A percentile compares a stretch with the other conserved stretches of the same genome.
Evolutionary conservation across 805 yeast genomes (phyloP).

Genomic region (Kazachstania bromeliacearum): DNA sequence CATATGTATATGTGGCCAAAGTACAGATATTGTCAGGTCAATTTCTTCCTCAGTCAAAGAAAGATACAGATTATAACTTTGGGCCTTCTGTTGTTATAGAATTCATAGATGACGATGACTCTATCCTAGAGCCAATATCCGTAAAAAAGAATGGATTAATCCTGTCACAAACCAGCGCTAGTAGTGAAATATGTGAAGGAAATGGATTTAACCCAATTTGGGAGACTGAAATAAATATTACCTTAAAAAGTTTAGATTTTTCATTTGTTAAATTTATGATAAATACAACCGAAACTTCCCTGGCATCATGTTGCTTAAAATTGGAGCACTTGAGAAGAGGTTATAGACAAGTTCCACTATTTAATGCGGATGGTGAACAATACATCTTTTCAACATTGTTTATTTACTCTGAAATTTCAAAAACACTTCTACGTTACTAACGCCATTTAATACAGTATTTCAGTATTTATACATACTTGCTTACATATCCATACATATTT

Average conservation of each 20-base stretch:
- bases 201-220: slow-evolving; percentile 88
- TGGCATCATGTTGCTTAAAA: slow-evolving; percentile 56
- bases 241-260: slow-evolving; percentile 32
- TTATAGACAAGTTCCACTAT: slow-evolving; percentile 70
- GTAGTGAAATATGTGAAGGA: slow-evolving; percentile 34
- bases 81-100: slow-evolving; percentile 22
- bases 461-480: too few species aligned
- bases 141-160: slow-evolving; percentile 15
- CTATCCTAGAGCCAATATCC: slow-evolving; percentile 12
- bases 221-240: slow-evolving; percentile 47
- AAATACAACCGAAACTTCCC: slow-evolving; percentile 33
- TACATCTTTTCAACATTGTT: slow-evolving; percentile 50
- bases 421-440: too few species aligned
- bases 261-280: slow-evolving; percentile 49
- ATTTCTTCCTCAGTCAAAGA: slow-evolving; percentile 63
- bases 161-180: slow-evolving; percentile 9
- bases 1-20: slow-evolving; percentile 15
- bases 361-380: slow-evolving; percentile 75
- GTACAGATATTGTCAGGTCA: slow-evolving; percentile 70
- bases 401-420: too few species aligned
- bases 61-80: slow-evolving; percentile 13
- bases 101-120: slow-evolving; percentile 12
- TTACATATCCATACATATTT: too few species aligned
- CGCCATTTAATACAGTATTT: too few species aligned
- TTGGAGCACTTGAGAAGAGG: slow-evolving; percentile 63